phyloP scores from a whole-genome alignment of 805 yeast genomes.

The Ogataea haglerorum region DNA sequence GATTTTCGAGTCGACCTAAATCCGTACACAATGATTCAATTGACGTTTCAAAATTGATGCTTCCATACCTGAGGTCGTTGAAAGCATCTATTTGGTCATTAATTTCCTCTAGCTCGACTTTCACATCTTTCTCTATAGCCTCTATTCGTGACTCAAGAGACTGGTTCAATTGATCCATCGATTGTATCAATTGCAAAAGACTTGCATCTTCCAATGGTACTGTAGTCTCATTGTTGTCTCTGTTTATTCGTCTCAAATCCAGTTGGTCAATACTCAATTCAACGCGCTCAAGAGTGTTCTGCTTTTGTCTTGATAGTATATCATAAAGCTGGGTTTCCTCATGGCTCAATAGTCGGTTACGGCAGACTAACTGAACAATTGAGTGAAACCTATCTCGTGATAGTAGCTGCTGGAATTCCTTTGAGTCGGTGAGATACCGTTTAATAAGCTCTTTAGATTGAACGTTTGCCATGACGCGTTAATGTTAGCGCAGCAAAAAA shows the following conservation, averaged over 20 bases:
- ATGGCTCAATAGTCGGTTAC: conserved; percentile 1
- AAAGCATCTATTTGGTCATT: conserved; percentile 28
- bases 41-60: conserved; percentile 19
- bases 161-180: conserved; percentile 28
- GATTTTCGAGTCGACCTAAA: conserved; percentile 20
- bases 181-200: conserved; percentile 16
- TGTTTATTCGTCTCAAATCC: conserved; percentile 9
- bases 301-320: conserved; percentile 17
- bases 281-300: conserved; percentile 9
- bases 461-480: conserved; percentile 8
- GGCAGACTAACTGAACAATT: conserved; percentile 13
- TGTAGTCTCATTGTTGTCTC: conserved; percentile 4
- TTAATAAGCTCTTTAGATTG: conserved; percentile 24
- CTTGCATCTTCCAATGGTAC: conserved; percentile 17
- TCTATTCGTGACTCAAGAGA: conserved; percentile 28
- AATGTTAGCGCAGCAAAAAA: neutral
- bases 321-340: conserved; percentile 17
- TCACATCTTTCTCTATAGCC: conserved; percentile 18
- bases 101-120: conserved; percentile 19
- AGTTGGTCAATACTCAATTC: conserved; percentile 13
- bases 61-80: conserved; percentile 30
- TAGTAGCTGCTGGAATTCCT: conserved; percentile 23
- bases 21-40: conserved; percentile 17
- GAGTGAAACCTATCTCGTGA: conserved; percentile 20
- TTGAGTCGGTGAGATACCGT: conserved; percentile 20